Conservation (phyloP, 2,329 filamentous ascomycete species). For the Apiospora koreana region DNA sequence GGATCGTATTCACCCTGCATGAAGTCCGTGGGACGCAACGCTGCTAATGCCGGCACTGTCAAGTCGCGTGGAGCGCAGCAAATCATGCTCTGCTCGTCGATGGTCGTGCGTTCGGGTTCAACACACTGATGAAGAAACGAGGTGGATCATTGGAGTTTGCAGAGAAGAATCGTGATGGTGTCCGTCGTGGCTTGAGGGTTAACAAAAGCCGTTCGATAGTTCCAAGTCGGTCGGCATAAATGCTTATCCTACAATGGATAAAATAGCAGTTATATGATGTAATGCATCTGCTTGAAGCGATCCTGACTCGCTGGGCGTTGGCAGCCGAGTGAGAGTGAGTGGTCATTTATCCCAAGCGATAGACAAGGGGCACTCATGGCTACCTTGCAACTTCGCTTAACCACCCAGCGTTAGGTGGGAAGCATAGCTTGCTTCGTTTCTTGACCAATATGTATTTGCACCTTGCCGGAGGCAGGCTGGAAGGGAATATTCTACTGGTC, state of each 20-base stretch:
- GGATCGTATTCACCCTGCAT: neutral
- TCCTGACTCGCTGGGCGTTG: neutral
- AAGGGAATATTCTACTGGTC: neutral
- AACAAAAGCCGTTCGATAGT: neutral
- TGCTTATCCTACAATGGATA: neutral
- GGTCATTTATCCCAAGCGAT: neutral
- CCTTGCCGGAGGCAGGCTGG: neutral
- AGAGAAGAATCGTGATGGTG: neutral
- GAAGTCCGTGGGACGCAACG: neutral
- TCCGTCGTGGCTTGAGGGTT: neutral
- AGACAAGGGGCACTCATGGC: neutral
- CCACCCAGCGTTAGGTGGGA: neutral
- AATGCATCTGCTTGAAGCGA: neutral
- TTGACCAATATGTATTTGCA: neutral
- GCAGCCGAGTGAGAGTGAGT: neutral
- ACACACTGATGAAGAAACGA: neutral
- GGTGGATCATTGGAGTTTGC: neutral
- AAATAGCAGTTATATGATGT: neutral
- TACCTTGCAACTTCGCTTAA: constrained; percentile 1
- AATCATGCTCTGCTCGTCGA: neutral
- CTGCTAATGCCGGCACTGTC: neutral
- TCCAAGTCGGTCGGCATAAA: neutral
- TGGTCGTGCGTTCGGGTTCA: neutral
- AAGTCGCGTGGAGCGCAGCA: neutral
- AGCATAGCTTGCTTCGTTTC: neutral